phyloP scores from a whole-genome alignment of 768 basidiomycete species.

The Pleurotus pulmonarius region DNA sequence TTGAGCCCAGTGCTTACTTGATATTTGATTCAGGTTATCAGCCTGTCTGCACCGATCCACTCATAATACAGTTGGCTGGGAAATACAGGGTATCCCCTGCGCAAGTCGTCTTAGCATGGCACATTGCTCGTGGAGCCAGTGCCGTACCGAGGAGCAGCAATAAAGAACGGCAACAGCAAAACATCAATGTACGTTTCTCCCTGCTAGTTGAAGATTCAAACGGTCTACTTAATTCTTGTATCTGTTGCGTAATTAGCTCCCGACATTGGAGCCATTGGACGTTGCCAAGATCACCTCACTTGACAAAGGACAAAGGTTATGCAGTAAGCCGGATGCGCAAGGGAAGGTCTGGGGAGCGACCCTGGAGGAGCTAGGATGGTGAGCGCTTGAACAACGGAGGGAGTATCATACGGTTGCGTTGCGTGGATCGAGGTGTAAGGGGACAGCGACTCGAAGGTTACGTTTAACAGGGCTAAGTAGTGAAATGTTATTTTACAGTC shows the following conservation, averaged over 20 bases:
- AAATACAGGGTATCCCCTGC: constrained; percentile 43
- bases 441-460: too few relatives aligned
- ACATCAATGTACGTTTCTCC: constrained; percentile 33
- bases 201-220: too few relatives aligned
- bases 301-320: constrained; percentile 36
- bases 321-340: constrained; percentile 32
- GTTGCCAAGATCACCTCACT: constrained; percentile 39
- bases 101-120: constrained; percentile 51
- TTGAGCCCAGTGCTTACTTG: neutral
- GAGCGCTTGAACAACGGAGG: too few relatives aligned
- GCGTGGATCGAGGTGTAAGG: too few relatives aligned
- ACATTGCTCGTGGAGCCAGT: constrained; percentile 38
- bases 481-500: too few relatives aligned
- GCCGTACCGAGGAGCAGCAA: constrained; percentile 47
- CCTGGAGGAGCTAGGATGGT: too few relatives aligned
- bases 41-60: constrained; percentile 40
- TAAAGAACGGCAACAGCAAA: constrained; percentile 43
- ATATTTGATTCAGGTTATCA: constrained; percentile 29
- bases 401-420: too few relatives aligned
- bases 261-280: constrained; percentile 33
- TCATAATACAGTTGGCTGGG: constrained; percentile 37
- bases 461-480: too few relatives aligned
- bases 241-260: constrained; percentile 20
- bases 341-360: constrained; percentile 24
- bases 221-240: too few relatives aligned